Evolutionary conservation across 2,329 filamentous ascomycete species (phyloP), one percentile per base, ranked within the genome.

Genomic region (Epichloe elymi): DNA sequence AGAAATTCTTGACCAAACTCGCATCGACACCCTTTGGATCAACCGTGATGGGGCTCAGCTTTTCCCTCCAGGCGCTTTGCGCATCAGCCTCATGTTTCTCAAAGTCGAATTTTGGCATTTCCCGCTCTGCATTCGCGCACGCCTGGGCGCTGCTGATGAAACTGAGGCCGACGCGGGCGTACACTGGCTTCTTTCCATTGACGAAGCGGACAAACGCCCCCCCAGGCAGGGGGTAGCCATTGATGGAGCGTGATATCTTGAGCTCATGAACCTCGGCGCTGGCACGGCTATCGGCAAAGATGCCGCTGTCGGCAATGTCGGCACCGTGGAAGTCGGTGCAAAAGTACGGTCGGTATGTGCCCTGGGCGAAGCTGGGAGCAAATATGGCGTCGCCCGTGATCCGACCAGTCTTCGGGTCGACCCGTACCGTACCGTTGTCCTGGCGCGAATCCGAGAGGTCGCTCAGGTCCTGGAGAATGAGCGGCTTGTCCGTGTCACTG

Each of bases 61-160:
- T 86, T 14, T 74, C 61, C 48, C 68, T 70, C 84, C 84, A 88
- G 0, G 70, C 75, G 10, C 69, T 62, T 36, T 76, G 70, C 0
- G 83, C 83, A 2, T 72, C 70, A 1, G 62, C 57, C 2, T 73
- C 70, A 0, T 80, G 72, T 2, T 59, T 63, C 0, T 78, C 69
- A 54, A 88, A 86, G 59, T 85, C 76, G 49, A 79, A 85, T 15
- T 76, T 65, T 0, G 85, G 80, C n/a, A 88, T 82, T 58, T 89
- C 85, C 0, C 60, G 66, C 62, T 87, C 81, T 0, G 80, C 85
- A 59, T 83, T 85, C 6, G 70, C 61, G 59, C 86, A 90, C 1
- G 85, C 85, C 62, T 82, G 76, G 0, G 75, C 71, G 2, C 70
- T 67, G 60, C 79, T 84, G 58, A 88, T 80, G 63, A 86, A 85